Conservation (phyloP, 2,329 filamentous ascomycete species). For the Kalmusia sp. region DNA sequence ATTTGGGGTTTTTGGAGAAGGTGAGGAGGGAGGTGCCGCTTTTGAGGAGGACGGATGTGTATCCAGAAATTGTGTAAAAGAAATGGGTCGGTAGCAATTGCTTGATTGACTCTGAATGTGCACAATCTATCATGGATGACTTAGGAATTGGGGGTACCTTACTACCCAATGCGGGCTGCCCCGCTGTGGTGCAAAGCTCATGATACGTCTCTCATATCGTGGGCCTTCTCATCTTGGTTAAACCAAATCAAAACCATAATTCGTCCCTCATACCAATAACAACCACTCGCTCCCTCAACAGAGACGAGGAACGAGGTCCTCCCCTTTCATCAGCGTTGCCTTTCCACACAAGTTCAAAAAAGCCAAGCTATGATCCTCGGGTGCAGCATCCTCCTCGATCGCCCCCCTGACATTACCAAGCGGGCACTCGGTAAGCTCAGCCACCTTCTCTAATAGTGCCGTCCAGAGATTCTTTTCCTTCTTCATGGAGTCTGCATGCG, state of each 20-base stretch:
- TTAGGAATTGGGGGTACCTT: no score
- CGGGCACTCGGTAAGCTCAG: constrained; percentile 22
- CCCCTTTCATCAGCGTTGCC: constrained; percentile 29
- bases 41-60: constrained; percentile 59
- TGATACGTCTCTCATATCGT: no score
- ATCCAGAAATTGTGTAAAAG: constrained; percentile 36
- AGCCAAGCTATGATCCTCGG: constrained; percentile 26
- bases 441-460: constrained; percentile 34
- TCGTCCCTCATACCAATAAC: not conserved
- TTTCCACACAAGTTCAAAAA: constrained; percentile 33
- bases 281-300: not conserved
- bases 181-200: no score
- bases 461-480: constrained; percentile 28
- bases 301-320: constrained; percentile 19
- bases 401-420: constrained; percentile 27
- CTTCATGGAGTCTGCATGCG: constrained; percentile 19
- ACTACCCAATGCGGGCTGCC: no score
- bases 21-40: constrained; percentile 65
- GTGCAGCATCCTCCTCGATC: constrained; percentile 27
- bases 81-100: no score
- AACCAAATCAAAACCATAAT: not conserved
- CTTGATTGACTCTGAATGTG: no score
- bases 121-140: no score
- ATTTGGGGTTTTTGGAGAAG: constrained; percentile 59
- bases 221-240: no score